phyloP scores from a whole-genome alignment of 352 stramenopile species.

The Phytophthora pluvialis region DNA sequence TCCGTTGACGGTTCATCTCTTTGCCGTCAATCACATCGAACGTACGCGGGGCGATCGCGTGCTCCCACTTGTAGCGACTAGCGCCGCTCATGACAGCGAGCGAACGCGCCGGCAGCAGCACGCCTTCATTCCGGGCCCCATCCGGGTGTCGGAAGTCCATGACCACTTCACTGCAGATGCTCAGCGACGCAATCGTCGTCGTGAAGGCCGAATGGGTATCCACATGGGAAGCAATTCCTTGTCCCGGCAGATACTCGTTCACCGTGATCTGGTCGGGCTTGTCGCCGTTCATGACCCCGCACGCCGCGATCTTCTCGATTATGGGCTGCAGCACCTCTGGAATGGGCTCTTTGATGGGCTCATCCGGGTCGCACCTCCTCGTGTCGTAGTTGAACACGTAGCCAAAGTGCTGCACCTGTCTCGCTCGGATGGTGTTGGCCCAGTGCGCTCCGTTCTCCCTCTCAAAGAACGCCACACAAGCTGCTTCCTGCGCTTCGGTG shows the following conservation, averaged over 20 bases:
- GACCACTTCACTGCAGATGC: slow-evolving; percentile 78
- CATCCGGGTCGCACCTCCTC: slow-evolving; percentile 56
- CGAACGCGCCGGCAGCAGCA: slow-evolving; percentile 74
- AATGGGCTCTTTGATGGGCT: slow-evolving; percentile 58
- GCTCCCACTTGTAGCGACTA: slow-evolving; percentile 89
- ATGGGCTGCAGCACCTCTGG: slow-evolving; percentile 49
- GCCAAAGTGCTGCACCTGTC: slow-evolving; percentile 90
- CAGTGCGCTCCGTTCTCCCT: slow-evolving; percentile 55
- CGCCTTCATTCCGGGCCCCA: slow-evolving; percentile 54
- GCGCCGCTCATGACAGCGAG: slow-evolving; percentile 86
- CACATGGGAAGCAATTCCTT: slow-evolving; percentile 89
- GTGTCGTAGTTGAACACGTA: slow-evolving; percentile 91
- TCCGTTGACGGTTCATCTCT: slow-evolving; percentile 63
- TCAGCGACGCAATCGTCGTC: slow-evolving; percentile 82
- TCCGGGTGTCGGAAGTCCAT: slow-evolving; percentile 87
- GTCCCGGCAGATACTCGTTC: slow-evolving; percentile 91
- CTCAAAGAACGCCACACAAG: slow-evolving; percentile 68
- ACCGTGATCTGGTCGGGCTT: slow-evolving; percentile 83
- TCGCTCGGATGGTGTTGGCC: slow-evolving; percentile 77
- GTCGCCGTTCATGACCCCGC: slow-evolving; percentile 60
- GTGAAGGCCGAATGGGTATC: slow-evolving; percentile 92
- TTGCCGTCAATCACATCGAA: slow-evolving; percentile 89
- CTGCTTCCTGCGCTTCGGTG: slow-evolving; percentile 56
- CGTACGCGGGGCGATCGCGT: slow-evolving; percentile 81
- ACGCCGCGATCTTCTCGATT: slow-evolving; percentile 55